phyloP scores from a whole-genome alignment of 768 basidiomycete species.

The Termitomyces sp. region DNA sequence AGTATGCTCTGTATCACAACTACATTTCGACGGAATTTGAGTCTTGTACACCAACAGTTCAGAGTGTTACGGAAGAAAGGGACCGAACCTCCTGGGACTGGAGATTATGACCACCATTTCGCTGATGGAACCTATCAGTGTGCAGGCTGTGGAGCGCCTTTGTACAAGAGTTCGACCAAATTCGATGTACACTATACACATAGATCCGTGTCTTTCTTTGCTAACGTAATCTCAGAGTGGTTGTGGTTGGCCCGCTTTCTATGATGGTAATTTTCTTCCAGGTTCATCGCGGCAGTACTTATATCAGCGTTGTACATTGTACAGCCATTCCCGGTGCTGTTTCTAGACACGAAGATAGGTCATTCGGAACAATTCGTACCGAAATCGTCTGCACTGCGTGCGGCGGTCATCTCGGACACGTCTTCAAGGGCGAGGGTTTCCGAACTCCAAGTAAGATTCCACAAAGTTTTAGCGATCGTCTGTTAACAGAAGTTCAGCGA shows the following conservation, averaged over 20 bases:
- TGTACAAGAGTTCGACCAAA: conserved; percentile 88
- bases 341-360: conserved; percentile 63
- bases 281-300: neutral
- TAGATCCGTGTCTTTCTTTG: neutral
- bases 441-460: conserved; percentile 61
- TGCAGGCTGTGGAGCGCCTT: conserved; percentile 72
- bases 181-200: conserved; percentile 48
- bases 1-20: conserved; percentile 34
- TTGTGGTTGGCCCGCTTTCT: conserved; percentile 98
- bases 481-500: conserved; percentile 34
- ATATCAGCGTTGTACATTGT: conserved; percentile 1
- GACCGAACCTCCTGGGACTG: conserved; percentile 74
- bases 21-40: neutral
- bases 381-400: conserved; percentile 91
- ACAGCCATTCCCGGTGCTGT: conserved; percentile 89
- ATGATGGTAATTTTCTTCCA: conserved; percentile 54
- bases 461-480: neutral
- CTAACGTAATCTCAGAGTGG: conserved; percentile 46
- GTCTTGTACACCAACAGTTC: conserved; percentile 47
- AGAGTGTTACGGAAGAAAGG: conserved; percentile 81
- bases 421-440: conserved; percentile 91
- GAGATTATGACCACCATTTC: conserved; percentile 70
- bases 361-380: conserved; percentile 62
- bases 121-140: conserved; percentile 71
- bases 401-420: conserved; percentile 91